Evolutionary conservation across 306 rosid species (phyloP), one percentile per base, ranked within the genome.

Genomic region (Begonia loranthoides): DNA sequence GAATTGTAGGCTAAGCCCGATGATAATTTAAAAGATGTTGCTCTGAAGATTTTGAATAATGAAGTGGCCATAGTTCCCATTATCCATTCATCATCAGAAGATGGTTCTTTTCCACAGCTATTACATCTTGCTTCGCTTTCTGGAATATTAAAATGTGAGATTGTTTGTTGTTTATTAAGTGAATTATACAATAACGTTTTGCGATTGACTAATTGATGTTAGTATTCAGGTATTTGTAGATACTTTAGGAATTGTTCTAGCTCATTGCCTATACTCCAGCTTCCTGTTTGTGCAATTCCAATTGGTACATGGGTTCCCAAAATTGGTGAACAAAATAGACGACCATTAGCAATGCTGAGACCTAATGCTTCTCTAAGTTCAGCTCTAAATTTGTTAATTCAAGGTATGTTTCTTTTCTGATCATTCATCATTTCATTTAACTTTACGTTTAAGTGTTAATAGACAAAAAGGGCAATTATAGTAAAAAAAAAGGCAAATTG

Each of bases 281-380:
- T 79, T 40, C 99, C 96, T 22, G 80, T 92, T 56, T 75, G 70
- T 69, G 79, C 88, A 56, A 67, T 92, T 71, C 92, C 83, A 34
- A 80, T 86, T 47, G 99, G 99, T n/a, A 80, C 99, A 19, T 86
- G 99, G 99, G 82, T 87, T 70, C 99, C 99, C 13, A 74, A 76
- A 74, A 86, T 92, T 59, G 99, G 96, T 73, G 99, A 92, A 59
- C 57, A 92, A 49, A 92, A 80, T 63, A 45, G 59, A 59, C 85
- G 67, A 54, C 84, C 94, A 13, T 70, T 92, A 43, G 94, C 96
- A 54, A 86, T 69, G 79, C 79, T 92, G 88, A 92, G 82, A 79
- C 84, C 93, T 17, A 83, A 65, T 66, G 80, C 93, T 63, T 73
- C 99, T 5, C 93, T 92, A 59, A 63, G 84, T 49, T 72, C 94